A percentile compares a stretch with the other conserved stretches of the same genome.
Evolutionary conservation across 2,329 filamentous ascomycete genomes (phyloP).

Genomic region (Colletotrichum filicis): DNA sequence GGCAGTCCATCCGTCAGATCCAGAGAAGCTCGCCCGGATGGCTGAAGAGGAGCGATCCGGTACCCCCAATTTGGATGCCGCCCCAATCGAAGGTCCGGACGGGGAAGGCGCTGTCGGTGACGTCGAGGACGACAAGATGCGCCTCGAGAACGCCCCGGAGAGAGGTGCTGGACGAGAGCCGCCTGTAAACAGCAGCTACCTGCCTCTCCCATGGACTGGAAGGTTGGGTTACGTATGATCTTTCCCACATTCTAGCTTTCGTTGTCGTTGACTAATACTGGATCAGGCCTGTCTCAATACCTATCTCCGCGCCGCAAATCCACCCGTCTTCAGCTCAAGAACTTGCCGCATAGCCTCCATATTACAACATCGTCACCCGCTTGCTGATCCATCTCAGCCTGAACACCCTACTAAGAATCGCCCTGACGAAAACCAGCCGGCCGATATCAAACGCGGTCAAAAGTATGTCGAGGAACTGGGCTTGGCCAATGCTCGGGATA

Average conservation of each 20-base stretch:
- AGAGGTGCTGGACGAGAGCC: constrained; percentile 67
- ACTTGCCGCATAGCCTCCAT: constrained; percentile 94
- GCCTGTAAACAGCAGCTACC: constrained; percentile 82
- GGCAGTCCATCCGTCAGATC: not conserved
- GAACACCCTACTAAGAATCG: constrained; percentile 88
- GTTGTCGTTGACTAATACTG: not conserved
- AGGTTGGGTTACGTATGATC: constrained; percentile 83
- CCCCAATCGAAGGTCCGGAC: constrained; percentile 38
- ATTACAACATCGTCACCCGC: constrained; percentile 85
- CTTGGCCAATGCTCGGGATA: constrained; percentile 83
- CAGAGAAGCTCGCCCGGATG: constrained; percentile 19
- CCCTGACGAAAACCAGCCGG: constrained; percentile 77
- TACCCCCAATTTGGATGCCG: constrained; percentile 34
- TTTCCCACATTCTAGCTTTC: not conserved
- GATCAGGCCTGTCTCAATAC: constrained; percentile 87
- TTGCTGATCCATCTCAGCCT: constrained; percentile 79
- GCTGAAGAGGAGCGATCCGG: constrained; percentile 20
- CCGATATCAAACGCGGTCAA: constrained; percentile 74
- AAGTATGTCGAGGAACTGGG: constrained; percentile 82
- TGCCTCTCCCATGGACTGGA: constrained; percentile 92
- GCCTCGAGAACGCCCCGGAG: constrained; percentile 41
- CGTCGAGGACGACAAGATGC: constrained; percentile 28
- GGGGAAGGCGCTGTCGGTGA: constrained; percentile 39
- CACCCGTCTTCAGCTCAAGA: constrained; percentile 88
- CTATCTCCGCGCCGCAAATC: constrained; percentile 83